Conservation (phyloP, 345 rosid species). For the Salix brachista region DNA sequence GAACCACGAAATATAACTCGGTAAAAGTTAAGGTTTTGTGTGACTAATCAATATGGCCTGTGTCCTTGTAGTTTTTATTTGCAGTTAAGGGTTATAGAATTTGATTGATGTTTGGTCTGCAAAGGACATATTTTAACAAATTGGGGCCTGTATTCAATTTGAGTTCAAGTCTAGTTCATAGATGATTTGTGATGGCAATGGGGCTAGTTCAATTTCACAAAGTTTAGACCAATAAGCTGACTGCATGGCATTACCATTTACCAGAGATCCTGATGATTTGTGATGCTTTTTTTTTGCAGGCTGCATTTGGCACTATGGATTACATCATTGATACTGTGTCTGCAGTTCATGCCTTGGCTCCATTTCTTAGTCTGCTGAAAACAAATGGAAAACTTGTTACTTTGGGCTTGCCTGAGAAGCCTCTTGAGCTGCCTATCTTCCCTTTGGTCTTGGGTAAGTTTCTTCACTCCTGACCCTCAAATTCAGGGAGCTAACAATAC, state of each 20-base stretch:
- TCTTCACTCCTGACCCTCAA: not conserved
- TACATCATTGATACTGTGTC: slow-evolving; percentile 81
- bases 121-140: not conserved
- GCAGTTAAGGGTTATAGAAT: not conserved
- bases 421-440: slow-evolving; percentile 70
- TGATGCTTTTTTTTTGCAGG: slow-evolving; percentile 34
- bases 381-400: slow-evolving; percentile 70
- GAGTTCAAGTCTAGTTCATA: not conserved
- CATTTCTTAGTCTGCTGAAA: slow-evolving; percentile 63
- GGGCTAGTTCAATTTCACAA: not conserved
- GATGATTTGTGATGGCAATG: too few species aligned
- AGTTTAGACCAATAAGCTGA: not conserved
- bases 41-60: not conserved
- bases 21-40: not conserved
- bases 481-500: not conserved
- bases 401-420: slow-evolving; percentile 70
- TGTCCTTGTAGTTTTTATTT: not conserved
- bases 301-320: slow-evolving; percentile 67
- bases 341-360: slow-evolving; percentile 69
- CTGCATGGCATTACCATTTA: not conserved
- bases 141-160: not conserved
- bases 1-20: not conserved
- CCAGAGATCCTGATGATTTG: not conserved
- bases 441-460: slow-evolving; percentile 60
- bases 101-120: not conserved